Percentiles rank a stretch among this genome's conserved stretches.
Evolutionary conservation across 352 stramenopile species (phyloP).

Genomic region (Phytopythium kandeliae): DNA sequence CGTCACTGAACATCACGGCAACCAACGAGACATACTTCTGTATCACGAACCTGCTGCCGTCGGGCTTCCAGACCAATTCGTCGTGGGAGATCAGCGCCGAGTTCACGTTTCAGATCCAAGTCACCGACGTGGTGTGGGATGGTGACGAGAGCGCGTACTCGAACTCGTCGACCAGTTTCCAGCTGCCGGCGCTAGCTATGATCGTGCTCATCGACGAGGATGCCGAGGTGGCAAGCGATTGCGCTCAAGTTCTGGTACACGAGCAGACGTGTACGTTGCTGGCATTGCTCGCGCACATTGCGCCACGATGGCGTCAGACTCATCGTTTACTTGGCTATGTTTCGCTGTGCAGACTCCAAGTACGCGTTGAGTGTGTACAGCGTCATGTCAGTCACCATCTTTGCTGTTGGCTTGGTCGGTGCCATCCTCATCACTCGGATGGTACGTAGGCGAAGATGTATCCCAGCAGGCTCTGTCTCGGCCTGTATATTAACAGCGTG

Average conservation of each 20-base stretch:
- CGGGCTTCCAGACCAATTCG: slow-evolving; percentile 42
- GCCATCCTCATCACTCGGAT: slow-evolving; percentile 78
- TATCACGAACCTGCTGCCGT: slow-evolving; percentile 57
- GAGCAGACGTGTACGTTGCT: slow-evolving; percentile 46
- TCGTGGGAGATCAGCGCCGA: slow-evolving; percentile 62
- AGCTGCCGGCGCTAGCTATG: slow-evolving; percentile 45
- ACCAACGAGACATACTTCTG: slow-evolving; percentile 77
- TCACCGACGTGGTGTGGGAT: slow-evolving; percentile 48
- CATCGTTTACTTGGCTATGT: slow-evolving; percentile 9
- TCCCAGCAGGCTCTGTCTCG: too few species aligned
- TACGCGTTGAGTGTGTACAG: slow-evolving; percentile 81
- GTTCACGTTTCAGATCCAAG: slow-evolving; percentile 75
- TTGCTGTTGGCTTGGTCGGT: slow-evolving; percentile 62
- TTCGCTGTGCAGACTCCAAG: slow-evolving; percentile 32
- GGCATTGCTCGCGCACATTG: not conserved
- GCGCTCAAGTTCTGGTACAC: slow-evolving; percentile 60
- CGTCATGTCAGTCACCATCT: slow-evolving; percentile 84
- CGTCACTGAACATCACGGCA: slow-evolving; percentile 34
- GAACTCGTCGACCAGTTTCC: slow-evolving; percentile 17
- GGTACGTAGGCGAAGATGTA: slow-evolving; percentile 31
- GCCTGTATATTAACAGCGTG: not conserved
- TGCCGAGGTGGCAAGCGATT: slow-evolving; percentile 53
- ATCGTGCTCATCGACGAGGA: slow-evolving; percentile 56
- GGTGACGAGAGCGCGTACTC: slow-evolving; percentile 12
- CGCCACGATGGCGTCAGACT: not conserved